phyloP scores from a whole-genome alignment of 2,329 filamentous ascomycete species.

The Botrytis fragariae region DNA sequence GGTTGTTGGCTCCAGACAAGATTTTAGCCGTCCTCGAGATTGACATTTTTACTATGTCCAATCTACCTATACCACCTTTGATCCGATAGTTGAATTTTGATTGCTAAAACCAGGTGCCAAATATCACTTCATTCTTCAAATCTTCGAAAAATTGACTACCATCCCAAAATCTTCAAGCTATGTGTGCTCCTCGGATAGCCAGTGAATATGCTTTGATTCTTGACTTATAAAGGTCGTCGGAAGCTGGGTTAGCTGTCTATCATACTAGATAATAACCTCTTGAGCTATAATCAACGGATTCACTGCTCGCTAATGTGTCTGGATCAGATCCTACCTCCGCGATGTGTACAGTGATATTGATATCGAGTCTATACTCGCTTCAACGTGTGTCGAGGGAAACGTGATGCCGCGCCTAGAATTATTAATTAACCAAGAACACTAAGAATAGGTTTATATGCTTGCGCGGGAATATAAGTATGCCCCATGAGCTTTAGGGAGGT shows the following conservation, averaged over 20 bases:
- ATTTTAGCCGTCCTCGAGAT: not conserved
- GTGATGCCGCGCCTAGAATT: not conserved
- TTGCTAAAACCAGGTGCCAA: not conserved
- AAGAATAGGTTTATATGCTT: not conserved
- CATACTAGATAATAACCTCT: not conserved
- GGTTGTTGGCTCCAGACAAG: not conserved
- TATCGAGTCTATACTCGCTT: not conserved
- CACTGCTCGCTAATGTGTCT: not conserved
- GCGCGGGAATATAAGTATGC: not conserved
- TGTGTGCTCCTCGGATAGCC: not conserved
- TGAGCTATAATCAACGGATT: not conserved
- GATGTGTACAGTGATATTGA: not conserved
- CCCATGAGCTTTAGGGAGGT: not conserved
- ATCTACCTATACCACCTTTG: not conserved
- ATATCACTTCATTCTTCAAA: not conserved
- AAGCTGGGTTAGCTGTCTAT: not conserved
- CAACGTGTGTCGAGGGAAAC: not conserved
- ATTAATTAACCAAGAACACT: not conserved
- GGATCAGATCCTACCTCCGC: not conserved
- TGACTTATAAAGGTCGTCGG: not conserved
- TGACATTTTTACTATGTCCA: not conserved
- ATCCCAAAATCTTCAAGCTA: not conserved
- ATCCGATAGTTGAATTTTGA: not conserved
- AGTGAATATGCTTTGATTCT: not conserved
- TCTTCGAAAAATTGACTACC: not conserved